These are phyloP conservation scores for Dactylellina leptospora DNA, from an alignment of 2,329 filamentous ascomycete species.

Conservation along the genomic window DNA sequence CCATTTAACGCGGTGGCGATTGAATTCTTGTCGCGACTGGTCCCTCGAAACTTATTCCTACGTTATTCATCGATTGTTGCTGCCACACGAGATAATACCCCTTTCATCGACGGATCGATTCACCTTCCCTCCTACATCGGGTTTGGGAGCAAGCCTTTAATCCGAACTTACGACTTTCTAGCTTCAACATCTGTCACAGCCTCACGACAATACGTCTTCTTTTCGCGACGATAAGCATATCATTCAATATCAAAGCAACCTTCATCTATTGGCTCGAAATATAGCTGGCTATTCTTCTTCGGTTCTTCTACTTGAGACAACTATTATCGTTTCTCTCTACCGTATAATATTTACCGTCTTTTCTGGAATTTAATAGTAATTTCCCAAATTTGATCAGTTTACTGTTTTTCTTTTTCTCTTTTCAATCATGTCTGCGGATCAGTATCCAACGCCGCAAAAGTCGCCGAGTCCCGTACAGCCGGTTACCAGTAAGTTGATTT, in stretches of 20 bases:
- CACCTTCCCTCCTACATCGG: conserved; percentile 1
- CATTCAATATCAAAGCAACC: background rate
- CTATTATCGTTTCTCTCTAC: background rate
- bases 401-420: conserved; percentile 1
- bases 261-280: conserved; percentile 5
- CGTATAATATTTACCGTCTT: background rate
- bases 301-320: conserved; percentile 1
- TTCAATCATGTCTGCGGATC: conserved; percentile 44
- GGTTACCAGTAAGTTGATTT: conserved; percentile 28
- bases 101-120: background rate
- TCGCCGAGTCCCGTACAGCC: conserved; percentile 48
- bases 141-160: background rate
- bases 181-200: too few species aligned
- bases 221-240: too few species aligned
- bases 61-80: background rate
- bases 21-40: too few species aligned
- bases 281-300: conserved; percentile 47
- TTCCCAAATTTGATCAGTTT: background rate
- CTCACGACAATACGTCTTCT: too few species aligned
- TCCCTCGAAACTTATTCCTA: background rate
- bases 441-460: conserved; percentile 49
- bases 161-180: too few species aligned
- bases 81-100: background rate
- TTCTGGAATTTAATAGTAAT: background rate
- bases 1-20: too few species aligned